Evolutionary conservation across 176 grass and related monocot genomes (phyloP), one percentile per base, ranked within the genome.

Genomic region (Carex myosuroides): DNA sequence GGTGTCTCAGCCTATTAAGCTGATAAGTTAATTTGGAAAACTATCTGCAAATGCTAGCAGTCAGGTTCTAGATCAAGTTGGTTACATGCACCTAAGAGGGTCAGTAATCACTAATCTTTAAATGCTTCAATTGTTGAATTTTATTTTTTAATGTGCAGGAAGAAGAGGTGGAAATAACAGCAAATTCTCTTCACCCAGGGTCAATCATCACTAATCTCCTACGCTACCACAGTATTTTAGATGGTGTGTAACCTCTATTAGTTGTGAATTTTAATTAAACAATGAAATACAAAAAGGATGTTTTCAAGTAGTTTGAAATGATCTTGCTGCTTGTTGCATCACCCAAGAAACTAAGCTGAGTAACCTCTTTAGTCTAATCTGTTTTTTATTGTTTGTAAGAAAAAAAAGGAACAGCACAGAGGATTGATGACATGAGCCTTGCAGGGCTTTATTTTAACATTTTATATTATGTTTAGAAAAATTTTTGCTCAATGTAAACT

Each of bases 161-260:
- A 81, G 92, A 93, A 84, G 85, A 68, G 73, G 82, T 93, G 39
- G 89, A 95, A 42, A 98, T 98, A 84, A 95, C 86, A 85, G 95
- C 92, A 68, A 98, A 98, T 81, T 98, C 95, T 85, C 95, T 98
- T 85, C 95, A 98, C 87, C 95, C 95, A 41, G 95, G 95, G 74
- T 85, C 92, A 66, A 95, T 98, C 48, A 89, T 95, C 83, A 90
- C 95, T 16, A 98, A 98, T 85, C 92, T 98, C 87, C 95, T 98
- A 85, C 95, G 95, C 13, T 79, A 93, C 79, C 92, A 98, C 88
- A 93, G 91, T 81, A 89, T 93, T 79, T 14, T 98, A 58, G 91
- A 95, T 88, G 89, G 95, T 98, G 64, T 73, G 22, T 41, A 20
- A 17, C 8, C 13, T 53, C 30, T 85, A 21, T 22, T 81, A 16